Evolutionary conservation across 2,329 filamentous ascomycete genomes (phyloP).

Genomic region (Ophiobolus disseminans): DNA sequence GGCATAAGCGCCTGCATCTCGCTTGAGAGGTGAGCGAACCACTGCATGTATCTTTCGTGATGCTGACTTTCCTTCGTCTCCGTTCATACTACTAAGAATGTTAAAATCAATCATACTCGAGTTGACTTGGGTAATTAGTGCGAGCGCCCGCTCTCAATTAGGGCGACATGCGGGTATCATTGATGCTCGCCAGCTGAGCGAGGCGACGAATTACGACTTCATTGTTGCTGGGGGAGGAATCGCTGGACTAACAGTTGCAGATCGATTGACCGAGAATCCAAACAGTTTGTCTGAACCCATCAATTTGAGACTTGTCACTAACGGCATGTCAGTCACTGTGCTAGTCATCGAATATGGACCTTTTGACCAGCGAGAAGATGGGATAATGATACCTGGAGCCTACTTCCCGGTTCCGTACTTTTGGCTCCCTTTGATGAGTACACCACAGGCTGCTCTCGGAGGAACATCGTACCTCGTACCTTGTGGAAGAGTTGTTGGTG

Average conservation of each 20-base stretch:
- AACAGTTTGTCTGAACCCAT: neutral
- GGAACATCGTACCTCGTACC: slow-evolving; percentile 21
- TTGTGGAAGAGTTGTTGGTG: slow-evolving; percentile 39
- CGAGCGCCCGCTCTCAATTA: neutral
- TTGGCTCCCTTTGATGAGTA: slow-evolving; percentile 26
- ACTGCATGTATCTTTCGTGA: too few relatives aligned
- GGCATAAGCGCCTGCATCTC: too few relatives aligned
- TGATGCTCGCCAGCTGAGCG: slow-evolving; percentile 4
- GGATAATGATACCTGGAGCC: slow-evolving; percentile 29
- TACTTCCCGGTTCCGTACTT: slow-evolving; percentile 31
- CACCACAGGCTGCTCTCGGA: slow-evolving; percentile 27
- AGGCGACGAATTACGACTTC: slow-evolving; percentile 32
- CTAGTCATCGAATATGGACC: slow-evolving; percentile 40
- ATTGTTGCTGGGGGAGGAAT: slow-evolving; percentile 36
- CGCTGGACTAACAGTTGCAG: slow-evolving; percentile 34
- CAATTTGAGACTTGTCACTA: neutral
- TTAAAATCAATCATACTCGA: neutral
- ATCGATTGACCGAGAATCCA: slow-evolving; percentile 31
- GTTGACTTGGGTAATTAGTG: neutral
- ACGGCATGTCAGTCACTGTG: slow-evolving; percentile 24
- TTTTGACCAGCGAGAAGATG: slow-evolving; percentile 30
- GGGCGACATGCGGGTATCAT: slow-evolving; percentile 11
- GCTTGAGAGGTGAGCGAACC: too few relatives aligned
- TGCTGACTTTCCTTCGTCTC: too few relatives aligned
- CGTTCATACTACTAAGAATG: neutral